These are phyloP conservation scores for Populus hybrid DNA, from an alignment of 441 rosid genomes.

Conservation along the genomic window DNA sequence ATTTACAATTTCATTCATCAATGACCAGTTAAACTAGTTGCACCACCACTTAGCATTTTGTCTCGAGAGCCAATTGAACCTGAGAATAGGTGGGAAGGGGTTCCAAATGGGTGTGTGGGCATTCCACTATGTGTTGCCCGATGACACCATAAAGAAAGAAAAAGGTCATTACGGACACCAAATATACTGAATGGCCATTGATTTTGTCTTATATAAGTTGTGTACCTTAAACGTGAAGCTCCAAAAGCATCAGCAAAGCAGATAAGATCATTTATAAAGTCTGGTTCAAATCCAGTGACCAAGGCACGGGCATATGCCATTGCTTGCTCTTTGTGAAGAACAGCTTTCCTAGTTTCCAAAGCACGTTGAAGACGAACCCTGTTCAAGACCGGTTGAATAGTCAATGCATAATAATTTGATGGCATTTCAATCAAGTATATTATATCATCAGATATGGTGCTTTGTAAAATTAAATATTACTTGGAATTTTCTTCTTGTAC, in stretches of 20 bases:
- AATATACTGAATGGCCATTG: neutral
- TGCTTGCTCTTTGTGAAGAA: constrained; percentile 91
- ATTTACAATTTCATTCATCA: neutral
- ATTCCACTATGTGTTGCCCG: neutral
- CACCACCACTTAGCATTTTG: neutral
- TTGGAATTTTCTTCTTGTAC: constrained; percentile 72
- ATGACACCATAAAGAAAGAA: neutral
- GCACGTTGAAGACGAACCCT: constrained; percentile 90
- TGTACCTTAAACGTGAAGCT: constrained; percentile 85
- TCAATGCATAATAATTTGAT: constrained; percentile 14
- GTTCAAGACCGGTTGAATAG: constrained; percentile 28
- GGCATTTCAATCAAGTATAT: constrained; percentile 6
- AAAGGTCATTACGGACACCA: neutral
- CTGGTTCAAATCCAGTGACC: constrained; percentile 82
- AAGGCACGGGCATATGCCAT: constrained; percentile 97
- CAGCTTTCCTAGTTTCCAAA: constrained; percentile 70
- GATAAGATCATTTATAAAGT: constrained; percentile 65
- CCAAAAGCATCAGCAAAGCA: constrained; percentile 87
- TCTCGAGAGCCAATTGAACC: too few species aligned
- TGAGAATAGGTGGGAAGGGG: neutral
- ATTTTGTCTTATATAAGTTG: neutral
- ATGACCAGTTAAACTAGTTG: neutral
- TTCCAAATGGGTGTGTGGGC: neutral
- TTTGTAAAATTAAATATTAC: constrained; percentile 37
- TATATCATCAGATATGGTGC: constrained; percentile 6